Conservation (phyloP, 176 grass and related monocot genomes). For the Phyllostachys edulis region DNA sequence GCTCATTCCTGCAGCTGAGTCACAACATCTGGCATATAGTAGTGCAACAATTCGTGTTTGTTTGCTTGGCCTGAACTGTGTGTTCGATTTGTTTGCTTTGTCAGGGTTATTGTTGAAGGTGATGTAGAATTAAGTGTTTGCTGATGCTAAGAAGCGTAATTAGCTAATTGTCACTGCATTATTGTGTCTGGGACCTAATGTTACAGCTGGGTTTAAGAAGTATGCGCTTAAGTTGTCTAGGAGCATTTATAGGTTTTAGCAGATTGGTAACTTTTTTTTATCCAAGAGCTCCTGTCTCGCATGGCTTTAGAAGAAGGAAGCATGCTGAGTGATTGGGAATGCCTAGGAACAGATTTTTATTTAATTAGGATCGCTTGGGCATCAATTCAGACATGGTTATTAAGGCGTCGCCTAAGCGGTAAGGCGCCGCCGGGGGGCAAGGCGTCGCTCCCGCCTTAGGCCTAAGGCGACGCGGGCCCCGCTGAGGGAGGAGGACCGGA, state of each 20-base stretch:
- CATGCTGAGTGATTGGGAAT: background rate
- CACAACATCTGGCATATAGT: background rate
- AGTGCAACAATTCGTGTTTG: background rate
- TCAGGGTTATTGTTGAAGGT: background rate
- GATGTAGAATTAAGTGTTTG: background rate
- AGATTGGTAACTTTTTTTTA: background rate
- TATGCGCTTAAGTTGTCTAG: background rate
- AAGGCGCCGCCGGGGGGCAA: too few relatives aligned
- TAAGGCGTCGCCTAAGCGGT: too few relatives aligned
- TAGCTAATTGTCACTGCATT: background rate
- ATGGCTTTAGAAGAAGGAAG: background rate
- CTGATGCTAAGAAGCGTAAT: background rate
- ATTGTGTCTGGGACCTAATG: background rate
- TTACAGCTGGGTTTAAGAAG: background rate
- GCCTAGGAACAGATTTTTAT: background rate
- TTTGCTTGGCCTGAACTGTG: background rate
- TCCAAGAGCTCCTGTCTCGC: background rate
- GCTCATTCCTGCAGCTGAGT: background rate
- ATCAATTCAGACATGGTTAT: background rate
- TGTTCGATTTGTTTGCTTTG: background rate
- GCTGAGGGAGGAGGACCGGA: too few relatives aligned
- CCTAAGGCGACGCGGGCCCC: too few relatives aligned
- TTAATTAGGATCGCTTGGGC: background rate
- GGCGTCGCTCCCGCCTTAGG: too few relatives aligned
- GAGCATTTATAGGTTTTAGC: constrained; percentile 27